These are phyloP conservation scores for Candida neerlandica DNA, from an alignment of 1,139 yeast genomes.

Conservation along the genomic window DNA sequence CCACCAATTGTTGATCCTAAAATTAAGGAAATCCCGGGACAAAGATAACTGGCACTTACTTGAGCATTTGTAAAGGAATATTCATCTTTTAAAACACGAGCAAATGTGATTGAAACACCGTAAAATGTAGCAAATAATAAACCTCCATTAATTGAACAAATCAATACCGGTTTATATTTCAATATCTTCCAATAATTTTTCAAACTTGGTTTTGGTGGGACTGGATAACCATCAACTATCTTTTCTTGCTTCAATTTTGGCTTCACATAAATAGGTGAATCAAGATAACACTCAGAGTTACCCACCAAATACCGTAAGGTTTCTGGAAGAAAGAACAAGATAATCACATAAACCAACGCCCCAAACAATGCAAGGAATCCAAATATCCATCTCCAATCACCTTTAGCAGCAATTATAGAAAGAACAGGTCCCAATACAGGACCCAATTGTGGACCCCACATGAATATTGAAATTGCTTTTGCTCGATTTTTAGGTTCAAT, in stretches of 20 bases:
- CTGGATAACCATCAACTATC: constrained; percentile 37
- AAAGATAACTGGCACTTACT: constrained; percentile 51
- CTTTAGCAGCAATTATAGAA: constrained; percentile 38
- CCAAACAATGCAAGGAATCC: constrained; percentile 53
- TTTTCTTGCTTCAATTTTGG: constrained; percentile 33
- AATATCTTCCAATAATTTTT: constrained; percentile 38
- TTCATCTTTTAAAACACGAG: constrained; percentile 38
- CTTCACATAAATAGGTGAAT: constrained; percentile 22
- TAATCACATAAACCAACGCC: constrained; percentile 36
- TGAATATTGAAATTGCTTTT: constrained; percentile 52
- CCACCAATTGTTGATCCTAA: constrained; percentile 57
- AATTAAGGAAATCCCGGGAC: constrained; percentile 56
- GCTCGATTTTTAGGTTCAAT: constrained; percentile 51
- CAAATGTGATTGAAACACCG: constrained; percentile 54
- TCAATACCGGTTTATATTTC: constrained; percentile 45
- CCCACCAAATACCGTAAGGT: constrained; percentile 60
- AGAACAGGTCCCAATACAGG: constrained; percentile 59
- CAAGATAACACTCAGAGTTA: constrained; percentile 38
- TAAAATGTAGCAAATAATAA: constrained; percentile 58
- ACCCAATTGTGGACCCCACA: constrained; percentile 64
- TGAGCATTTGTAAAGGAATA: constrained; percentile 40
- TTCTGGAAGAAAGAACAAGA: constrained; percentile 52
- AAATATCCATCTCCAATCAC: constrained; percentile 59
- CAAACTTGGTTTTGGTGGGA: constrained; percentile 52
- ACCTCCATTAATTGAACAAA: constrained; percentile 54